phyloP scores from a whole-genome alignment of 140 eudicot genomes.

The Senecio squalidus region DNA sequence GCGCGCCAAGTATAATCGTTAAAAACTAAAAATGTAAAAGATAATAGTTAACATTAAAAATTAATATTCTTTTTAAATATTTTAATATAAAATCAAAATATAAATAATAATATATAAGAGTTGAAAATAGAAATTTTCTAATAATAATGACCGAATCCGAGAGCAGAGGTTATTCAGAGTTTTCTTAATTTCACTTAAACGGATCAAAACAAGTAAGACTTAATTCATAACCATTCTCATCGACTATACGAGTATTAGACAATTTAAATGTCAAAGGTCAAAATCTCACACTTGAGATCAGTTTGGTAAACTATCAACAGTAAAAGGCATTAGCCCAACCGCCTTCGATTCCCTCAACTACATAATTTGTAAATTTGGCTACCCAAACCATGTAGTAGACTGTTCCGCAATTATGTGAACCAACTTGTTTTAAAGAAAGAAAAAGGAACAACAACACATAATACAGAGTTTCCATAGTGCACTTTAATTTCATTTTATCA shows the following conservation, averaged over 20 bases:
- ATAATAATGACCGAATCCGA: too few relatives aligned
- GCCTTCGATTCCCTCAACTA: too few relatives aligned
- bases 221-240: background rate
- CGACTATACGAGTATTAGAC: background rate
- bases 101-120: too few relatives aligned
- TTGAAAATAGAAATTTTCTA: too few relatives aligned
- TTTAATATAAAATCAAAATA: too few relatives aligned
- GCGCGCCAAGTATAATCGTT: too few relatives aligned
- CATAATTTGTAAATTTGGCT: background rate
- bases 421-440: background rate
- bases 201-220: background rate
- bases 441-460: background rate
- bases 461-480: background rate
- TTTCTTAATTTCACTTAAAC: background rate
- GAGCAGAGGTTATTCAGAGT: too few relatives aligned
- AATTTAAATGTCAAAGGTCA: background rate
- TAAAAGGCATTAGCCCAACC: too few relatives aligned
- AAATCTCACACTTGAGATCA: background rate
- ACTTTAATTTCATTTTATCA: background rate
- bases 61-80: too few relatives aligned
- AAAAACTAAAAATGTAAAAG: too few relatives aligned
- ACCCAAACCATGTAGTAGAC: background rate
- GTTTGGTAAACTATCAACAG: background rate
- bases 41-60: too few relatives aligned
- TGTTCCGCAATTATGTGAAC: background rate